Percentiles rank a stretch among this genome's conserved stretches.
Conservation (phyloP, 148 eudicot species). For the Silene latifolia region DNA sequence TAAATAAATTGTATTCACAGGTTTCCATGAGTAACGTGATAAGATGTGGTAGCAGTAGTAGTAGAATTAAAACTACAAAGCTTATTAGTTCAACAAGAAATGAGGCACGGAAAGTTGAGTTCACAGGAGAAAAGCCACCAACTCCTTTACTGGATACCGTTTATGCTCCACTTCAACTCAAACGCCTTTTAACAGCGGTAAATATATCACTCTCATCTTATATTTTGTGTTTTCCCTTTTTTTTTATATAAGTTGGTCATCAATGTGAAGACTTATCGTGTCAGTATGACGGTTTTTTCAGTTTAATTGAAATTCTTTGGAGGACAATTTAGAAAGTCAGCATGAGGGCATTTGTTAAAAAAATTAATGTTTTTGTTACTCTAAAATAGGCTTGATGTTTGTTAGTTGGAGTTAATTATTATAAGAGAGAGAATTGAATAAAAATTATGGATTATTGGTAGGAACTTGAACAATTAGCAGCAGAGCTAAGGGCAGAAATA, state of each 20-base stretch:
- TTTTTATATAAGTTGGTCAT: too few relatives aligned
- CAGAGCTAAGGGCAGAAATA: slow-evolving; percentile 63
- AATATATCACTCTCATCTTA: not conserved
- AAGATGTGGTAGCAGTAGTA: slow-evolving; percentile 25
- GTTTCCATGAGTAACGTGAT: slow-evolving; percentile 15
- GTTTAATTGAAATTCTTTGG: too few relatives aligned
- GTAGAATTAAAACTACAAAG: not conserved
- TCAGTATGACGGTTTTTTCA: too few relatives aligned
- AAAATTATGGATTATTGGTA: slow-evolving; percentile 10
- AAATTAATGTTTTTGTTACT: too few relatives aligned
- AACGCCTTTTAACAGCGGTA: slow-evolving; percentile 51
- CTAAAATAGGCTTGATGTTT: too few relatives aligned
- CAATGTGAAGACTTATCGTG: too few relatives aligned
- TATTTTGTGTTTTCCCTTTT: not conserved
- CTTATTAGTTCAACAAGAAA: slow-evolving; percentile 15
- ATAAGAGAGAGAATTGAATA: too few relatives aligned
- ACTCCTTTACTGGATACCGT: slow-evolving; percentile 71
- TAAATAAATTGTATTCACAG: slow-evolving; percentile 21
- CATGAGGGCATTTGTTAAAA: too few relatives aligned
- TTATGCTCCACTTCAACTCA: slow-evolving; percentile 59
- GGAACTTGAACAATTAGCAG: slow-evolving; percentile 64
- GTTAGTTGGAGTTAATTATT: too few relatives aligned
- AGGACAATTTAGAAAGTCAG: too few relatives aligned
- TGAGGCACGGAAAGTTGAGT: slow-evolving; percentile 51
- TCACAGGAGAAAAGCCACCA: slow-evolving; percentile 51